A percentile compares a stretch with the other conserved stretches of the same genome.
These are phyloP conservation scores for Aspergillus pseudoterreus DNA, from an alignment of 2,329 filamentous ascomycete genomes.

Conservation along the genomic window DNA sequence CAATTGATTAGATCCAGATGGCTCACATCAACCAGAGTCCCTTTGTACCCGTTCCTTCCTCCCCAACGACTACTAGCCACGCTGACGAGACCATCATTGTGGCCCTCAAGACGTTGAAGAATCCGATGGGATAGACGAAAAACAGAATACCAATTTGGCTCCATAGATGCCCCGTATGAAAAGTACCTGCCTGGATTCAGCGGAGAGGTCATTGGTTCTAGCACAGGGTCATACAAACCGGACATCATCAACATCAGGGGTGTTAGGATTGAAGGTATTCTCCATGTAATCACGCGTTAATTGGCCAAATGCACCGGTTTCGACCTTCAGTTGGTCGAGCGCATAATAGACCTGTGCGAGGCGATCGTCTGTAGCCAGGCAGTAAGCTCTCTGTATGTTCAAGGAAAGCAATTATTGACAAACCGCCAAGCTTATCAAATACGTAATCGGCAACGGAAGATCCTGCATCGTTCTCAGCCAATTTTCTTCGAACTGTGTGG, in stretches of 20 bases:
- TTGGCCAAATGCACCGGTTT: slow-evolving; percentile 60
- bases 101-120: slow-evolving; percentile 51
- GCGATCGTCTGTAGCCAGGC: slow-evolving; percentile 47
- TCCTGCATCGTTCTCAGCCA: slow-evolving; percentile 31
- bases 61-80: slow-evolving; percentile 60
- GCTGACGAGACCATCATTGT: slow-evolving; percentile 61
- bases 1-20: slow-evolving; percentile 65
- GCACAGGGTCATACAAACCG: slow-evolving; percentile 30
- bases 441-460: slow-evolving; percentile 61
- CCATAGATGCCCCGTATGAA: slow-evolving; percentile 59
- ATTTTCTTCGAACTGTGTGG: neutral
- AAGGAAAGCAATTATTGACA: slow-evolving; percentile 10
- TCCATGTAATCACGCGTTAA: slow-evolving; percentile 57
- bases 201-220: slow-evolving; percentile 2
- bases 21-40: slow-evolving; percentile 60
- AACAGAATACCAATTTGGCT: slow-evolving; percentile 54
- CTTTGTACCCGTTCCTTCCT: slow-evolving; percentile 52
- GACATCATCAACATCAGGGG: slow-evolving; percentile 53
- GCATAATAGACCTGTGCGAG: slow-evolving; percentile 54
- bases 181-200: slow-evolving; percentile 46
- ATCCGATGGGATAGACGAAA: slow-evolving; percentile 57
- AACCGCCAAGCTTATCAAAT: slow-evolving; percentile 55
- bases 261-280: slow-evolving; percentile 57
- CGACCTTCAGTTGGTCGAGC: slow-evolving; percentile 52
- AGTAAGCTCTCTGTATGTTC: neutral